These are phyloP conservation scores for Pichia ethanolica DNA, from an alignment of 805 yeast species.

Conservation along the genomic window DNA sequence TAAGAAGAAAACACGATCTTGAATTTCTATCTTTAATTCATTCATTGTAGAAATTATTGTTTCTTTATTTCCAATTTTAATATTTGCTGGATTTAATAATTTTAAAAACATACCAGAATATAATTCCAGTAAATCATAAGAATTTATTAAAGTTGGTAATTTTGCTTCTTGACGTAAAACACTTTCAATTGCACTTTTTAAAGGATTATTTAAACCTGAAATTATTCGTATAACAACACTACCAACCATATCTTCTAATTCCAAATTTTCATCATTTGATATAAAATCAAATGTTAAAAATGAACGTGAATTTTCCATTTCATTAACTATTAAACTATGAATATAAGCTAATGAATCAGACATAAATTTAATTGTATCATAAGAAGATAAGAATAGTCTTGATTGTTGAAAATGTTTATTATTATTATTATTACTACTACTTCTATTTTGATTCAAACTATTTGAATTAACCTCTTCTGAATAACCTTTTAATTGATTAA, in stretches of 20 bases:
- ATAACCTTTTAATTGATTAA: constrained; percentile 43
- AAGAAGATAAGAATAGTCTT: constrained; percentile 48
- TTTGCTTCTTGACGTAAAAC: constrained; percentile 58
- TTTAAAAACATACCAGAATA: constrained; percentile 64
- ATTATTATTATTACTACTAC: background rate
- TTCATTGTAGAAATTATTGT: constrained; percentile 20
- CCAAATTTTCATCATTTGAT: constrained; percentile 11
- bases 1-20: constrained; percentile 33
- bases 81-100: constrained; percentile 21
- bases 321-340: constrained; percentile 81
- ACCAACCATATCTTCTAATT: constrained; percentile 19
- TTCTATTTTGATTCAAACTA: no score
- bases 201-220: constrained; percentile 48
- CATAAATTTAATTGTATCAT: constrained; percentile 74
- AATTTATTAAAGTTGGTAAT: constrained; percentile 46
- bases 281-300: constrained; percentile 41
- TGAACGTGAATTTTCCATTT: constrained; percentile 63
- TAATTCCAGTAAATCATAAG: constrained; percentile 56
- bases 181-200: constrained; percentile 60
- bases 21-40: constrained; percentile 28
- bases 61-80: constrained; percentile 4
- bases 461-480: constrained; percentile 13
- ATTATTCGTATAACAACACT: constrained; percentile 44
- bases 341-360: constrained; percentile 87
- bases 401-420: constrained; percentile 29